Conservation (phyloP, 768 basidiomycete genomes). For the Royoungia palumana region DNA sequence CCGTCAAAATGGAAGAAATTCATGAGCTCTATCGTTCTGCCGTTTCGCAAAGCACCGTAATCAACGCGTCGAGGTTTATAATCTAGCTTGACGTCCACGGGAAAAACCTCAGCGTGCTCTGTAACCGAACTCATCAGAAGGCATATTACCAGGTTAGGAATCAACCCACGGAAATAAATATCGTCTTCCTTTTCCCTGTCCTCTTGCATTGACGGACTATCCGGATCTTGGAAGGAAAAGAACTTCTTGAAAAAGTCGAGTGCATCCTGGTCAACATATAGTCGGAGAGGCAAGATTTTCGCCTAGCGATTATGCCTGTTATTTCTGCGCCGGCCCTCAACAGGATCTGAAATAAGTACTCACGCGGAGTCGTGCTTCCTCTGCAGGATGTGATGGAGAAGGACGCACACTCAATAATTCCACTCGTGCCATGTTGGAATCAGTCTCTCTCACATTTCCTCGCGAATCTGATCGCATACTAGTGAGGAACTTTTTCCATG, state of each 20-base stretch:
- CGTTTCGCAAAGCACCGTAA: conserved; percentile 85
- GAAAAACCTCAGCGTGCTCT: conserved; percentile 95
- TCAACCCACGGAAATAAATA: conserved; percentile 67
- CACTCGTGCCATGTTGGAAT: conserved; percentile 89
- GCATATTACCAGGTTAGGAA: neutral
- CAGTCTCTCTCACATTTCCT: conserved; percentile 88
- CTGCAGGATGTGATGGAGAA: conserved; percentile 57
- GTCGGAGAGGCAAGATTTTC: conserved; percentile 82
- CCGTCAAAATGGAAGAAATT: conserved; percentile 99
- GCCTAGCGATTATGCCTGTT: conserved; percentile 45
- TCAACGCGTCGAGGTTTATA: conserved; percentile 98
- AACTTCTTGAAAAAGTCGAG: conserved; percentile 97
- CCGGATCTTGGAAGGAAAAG: conserved; percentile 78
- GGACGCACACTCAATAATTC: conserved; percentile 77
- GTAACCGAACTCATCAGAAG: conserved; percentile 1
- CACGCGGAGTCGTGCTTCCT: conserved; percentile 75
- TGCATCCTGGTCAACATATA: conserved; percentile 98
- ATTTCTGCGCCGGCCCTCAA: conserved; percentile 1
- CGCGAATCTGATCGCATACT: conserved; percentile 78
- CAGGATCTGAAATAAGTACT: neutral
- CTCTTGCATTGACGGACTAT: conserved; percentile 34
- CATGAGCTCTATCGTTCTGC: conserved; percentile 95
- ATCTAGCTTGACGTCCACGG: conserved; percentile 92
- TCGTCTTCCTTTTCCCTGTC: conserved; percentile 41
- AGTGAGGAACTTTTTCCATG: conserved; percentile 97